Conservation (phyloP, 2,329 filamentous ascomycete genomes). For the Dactylellina haptotyla region DNA sequence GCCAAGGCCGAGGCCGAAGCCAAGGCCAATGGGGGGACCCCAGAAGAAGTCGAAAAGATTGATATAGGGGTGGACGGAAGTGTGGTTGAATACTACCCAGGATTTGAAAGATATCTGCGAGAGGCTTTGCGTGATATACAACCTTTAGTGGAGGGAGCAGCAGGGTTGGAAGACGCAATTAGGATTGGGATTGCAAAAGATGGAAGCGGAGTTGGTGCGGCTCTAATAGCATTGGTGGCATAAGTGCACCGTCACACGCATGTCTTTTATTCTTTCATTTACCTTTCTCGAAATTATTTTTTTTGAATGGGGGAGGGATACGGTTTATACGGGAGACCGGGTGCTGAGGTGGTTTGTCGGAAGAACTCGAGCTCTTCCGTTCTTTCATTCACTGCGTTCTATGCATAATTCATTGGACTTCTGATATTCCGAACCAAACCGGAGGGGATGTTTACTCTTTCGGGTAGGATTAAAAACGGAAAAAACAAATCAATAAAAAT, state of each 20-base stretch:
- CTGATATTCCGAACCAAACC: background rate
- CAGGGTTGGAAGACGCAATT: constrained; percentile 80
- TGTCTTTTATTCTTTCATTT: constrained; percentile 18
- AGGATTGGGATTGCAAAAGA: constrained; percentile 97
- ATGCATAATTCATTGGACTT: constrained; percentile 15
- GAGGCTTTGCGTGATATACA: constrained; percentile 81
- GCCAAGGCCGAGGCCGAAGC: constrained; percentile 28
- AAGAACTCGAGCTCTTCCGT: background rate
- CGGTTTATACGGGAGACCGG: background rate
- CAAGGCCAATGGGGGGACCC: constrained; percentile 56
- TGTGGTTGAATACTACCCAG: constrained; percentile 93
- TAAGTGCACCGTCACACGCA: constrained; percentile 4
- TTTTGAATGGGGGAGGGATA: background rate
- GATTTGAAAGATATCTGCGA: constrained; percentile 87
- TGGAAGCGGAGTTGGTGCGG: constrained; percentile 92
- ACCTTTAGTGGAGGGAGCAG: constrained; percentile 73
- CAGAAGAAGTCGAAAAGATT: constrained; percentile 74
- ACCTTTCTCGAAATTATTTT: background rate
- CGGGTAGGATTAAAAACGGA: background rate
- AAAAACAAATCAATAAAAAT: background rate
- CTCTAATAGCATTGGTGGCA: constrained; percentile 90
- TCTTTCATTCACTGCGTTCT: constrained; percentile 11
- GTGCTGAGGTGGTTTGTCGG: background rate
- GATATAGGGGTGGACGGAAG: constrained; percentile 96
- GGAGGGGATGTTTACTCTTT: background rate